phyloP scores from a whole-genome alignment of 2,329 filamentous ascomycete species.

The Plenodomus biglobosus region DNA sequence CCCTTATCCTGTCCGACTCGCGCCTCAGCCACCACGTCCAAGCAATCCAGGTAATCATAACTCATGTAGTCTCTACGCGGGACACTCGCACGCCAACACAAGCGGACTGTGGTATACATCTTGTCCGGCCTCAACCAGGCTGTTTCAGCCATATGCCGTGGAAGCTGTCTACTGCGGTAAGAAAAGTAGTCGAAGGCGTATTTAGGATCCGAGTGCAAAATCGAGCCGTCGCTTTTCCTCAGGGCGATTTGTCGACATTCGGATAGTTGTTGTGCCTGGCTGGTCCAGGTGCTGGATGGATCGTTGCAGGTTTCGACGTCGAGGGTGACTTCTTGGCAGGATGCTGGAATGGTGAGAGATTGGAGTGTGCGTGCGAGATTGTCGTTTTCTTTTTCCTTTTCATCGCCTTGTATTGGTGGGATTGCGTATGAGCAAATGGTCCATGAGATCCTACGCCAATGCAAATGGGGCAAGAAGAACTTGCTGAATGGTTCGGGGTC shows the following conservation, averaged over 20 bases:
- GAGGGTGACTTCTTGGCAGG: conserved; percentile 28
- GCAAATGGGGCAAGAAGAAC: conserved; percentile 18
- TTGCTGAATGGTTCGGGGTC: conserved; percentile 4
- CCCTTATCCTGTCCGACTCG: too few species aligned
- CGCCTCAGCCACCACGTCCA: conserved; percentile 1
- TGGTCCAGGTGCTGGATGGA: conserved; percentile 2
- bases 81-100: conserved; percentile 25
- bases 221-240: conserved; percentile 11
- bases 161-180: conserved; percentile 13
- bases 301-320: conserved; percentile 25
- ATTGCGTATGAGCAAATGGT: conserved; percentile 20
- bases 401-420: conserved; percentile 5
- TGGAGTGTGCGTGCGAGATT: conserved; percentile 4
- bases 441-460: conserved; percentile 29
- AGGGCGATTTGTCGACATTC: conserved; percentile 7
- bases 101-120: conserved; percentile 13
- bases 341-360: conserved; percentile 11
- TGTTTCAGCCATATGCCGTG: conserved; percentile 8
- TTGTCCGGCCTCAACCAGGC: conserved; percentile 9
- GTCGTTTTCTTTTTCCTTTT: conserved; percentile 11
- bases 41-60: conserved; percentile 27
- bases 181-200: conserved; percentile 19
- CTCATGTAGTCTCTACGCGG: conserved; percentile 26
- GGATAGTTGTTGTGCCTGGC: conserved; percentile 6
- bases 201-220: conserved; percentile 11